Evolutionary conservation across 441 rosid genomes (phyloP).

Genomic region (Pelargonium fulgidum): DNA sequence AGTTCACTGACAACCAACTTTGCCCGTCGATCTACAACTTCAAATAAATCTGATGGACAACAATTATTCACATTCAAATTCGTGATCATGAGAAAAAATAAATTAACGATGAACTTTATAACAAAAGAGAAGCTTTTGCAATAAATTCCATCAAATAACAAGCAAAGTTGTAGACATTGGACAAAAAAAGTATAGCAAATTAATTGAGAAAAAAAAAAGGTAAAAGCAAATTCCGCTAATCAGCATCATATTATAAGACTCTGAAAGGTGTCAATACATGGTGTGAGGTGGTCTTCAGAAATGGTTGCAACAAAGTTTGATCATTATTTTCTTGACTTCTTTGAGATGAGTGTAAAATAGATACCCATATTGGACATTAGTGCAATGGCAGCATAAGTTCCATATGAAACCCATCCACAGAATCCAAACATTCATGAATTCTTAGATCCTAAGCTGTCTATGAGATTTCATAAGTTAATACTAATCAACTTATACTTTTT

Average conservation of each 20-base stretch:
- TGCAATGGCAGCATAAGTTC: background rate
- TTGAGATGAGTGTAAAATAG: background rate
- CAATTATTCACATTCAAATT: background rate
- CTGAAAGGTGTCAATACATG: background rate
- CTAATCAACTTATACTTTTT: background rate
- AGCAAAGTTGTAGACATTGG: background rate
- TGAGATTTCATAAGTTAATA: background rate
- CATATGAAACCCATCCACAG: background rate
- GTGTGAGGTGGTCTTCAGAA: background rate
- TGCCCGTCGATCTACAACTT: conserved; percentile 95
- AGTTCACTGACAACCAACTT: conserved; percentile 85
- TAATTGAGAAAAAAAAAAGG: background rate
- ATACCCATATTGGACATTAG: background rate
- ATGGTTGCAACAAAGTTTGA: background rate
- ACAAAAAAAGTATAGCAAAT: background rate
- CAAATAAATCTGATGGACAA: conserved; percentile 61
- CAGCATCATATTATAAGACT: background rate
- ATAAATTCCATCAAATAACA: background rate
- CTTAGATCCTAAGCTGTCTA: background rate
- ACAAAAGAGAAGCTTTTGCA: background rate
- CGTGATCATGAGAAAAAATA: background rate
- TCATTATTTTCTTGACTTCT: background rate
- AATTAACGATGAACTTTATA: background rate
- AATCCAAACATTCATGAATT: background rate
- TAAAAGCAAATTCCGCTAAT: background rate